Percentiles rank a stretch among this genome's conserved stretches.
Conservation (phyloP, 2,329 filamentous ascomycete species). For the Fusarium chuoi region DNA sequence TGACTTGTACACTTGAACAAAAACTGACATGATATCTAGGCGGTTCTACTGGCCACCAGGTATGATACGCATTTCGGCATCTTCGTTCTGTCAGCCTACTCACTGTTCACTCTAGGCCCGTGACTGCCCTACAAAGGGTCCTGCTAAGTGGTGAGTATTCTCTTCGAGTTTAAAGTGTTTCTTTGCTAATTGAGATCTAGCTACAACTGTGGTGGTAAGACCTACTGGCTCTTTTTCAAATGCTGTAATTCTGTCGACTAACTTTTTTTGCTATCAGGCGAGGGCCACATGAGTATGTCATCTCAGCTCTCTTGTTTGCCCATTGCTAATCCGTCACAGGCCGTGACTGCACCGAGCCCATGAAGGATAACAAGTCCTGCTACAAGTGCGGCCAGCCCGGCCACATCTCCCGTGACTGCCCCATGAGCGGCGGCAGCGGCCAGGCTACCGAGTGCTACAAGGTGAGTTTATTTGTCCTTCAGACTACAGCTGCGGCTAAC, state of each 20-base stretch:
- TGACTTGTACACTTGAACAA: not conserved
- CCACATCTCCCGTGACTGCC: conserved; percentile 92
- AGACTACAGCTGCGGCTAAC: conserved; percentile 9
- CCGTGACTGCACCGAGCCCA: conserved; percentile 89
- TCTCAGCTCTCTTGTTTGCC: not conserved
- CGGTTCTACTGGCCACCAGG: conserved; percentile 79
- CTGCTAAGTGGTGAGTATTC: conserved; percentile 77
- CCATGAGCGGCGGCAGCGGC: conserved; percentile 60
- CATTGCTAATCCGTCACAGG: conserved; percentile 57
- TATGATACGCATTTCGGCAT: conserved; percentile 54
- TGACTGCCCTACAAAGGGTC: conserved; percentile 86
- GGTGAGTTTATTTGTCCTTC: conserved; percentile 48
- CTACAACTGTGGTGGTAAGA: conserved; percentile 83
- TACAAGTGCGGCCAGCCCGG: conserved; percentile 84
- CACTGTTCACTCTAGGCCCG: conserved; percentile 67
- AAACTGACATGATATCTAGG: conserved; percentile 58
- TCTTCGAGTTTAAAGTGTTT: not conserved
- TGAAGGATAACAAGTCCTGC: conserved; percentile 85
- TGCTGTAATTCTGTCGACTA: conserved; percentile 27
- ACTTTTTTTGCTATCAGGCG: conserved; percentile 52
- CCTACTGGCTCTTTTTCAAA: not conserved
- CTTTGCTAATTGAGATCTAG: conserved; percentile 52
- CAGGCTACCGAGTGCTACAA: conserved; percentile 88
- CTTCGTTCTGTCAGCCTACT: not conserved
- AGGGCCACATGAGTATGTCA: conserved; percentile 81